phyloP scores from a whole-genome alignment of 768 basidiomycete species.

The Termitomyces heimii region DNA sequence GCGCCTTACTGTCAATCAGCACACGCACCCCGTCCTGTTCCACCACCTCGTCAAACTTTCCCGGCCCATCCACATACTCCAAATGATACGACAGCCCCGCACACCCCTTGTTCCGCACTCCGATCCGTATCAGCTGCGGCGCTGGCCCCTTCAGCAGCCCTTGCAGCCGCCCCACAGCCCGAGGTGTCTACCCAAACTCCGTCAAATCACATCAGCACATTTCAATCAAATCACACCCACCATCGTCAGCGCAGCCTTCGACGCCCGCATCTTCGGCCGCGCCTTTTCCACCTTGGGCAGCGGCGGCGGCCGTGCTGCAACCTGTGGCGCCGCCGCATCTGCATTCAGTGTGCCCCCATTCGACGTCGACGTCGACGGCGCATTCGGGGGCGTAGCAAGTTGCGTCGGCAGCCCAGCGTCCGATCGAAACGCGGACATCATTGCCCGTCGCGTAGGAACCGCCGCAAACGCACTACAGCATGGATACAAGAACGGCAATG shows the following conservation, averaged over 20 bases:
- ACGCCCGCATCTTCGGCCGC: slow-evolving; percentile 59
- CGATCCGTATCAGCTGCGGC: slow-evolving; percentile 90
- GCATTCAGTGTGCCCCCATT: slow-evolving; percentile 39
- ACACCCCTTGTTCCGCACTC: slow-evolving; percentile 96
- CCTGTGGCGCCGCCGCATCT: slow-evolving; percentile 65
- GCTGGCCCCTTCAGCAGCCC: slow-evolving; percentile 76
- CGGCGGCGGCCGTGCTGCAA: slow-evolving; percentile 66
- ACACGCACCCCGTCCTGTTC: slow-evolving; percentile 93
- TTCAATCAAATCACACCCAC: slow-evolving; percentile 34
- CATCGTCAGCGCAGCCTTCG: slow-evolving; percentile 74
- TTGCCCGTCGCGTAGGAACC: slow-evolving; percentile 44
- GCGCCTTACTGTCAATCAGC: slow-evolving; percentile 91
- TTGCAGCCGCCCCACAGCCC: slow-evolving; percentile 67
- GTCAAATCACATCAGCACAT: background rate
- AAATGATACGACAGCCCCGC: slow-evolving; percentile 85
- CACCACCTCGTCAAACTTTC: slow-evolving; percentile 93
- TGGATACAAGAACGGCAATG: slow-evolving; percentile 25
- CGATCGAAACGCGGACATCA: slow-evolving; percentile 61
- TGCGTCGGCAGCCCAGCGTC: slow-evolving; percentile 2
- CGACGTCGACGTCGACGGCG: background rate
- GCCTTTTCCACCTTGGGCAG: slow-evolving; percentile 58
- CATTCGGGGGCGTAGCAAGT: background rate
- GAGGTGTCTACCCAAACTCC: slow-evolving; percentile 54
- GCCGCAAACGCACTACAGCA: slow-evolving; percentile 23
- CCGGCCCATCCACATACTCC: slow-evolving; percentile 89